phyloP scores from a whole-genome alignment of 1,284 basidiomycete species.

The Ustilago vetiveriae region DNA sequence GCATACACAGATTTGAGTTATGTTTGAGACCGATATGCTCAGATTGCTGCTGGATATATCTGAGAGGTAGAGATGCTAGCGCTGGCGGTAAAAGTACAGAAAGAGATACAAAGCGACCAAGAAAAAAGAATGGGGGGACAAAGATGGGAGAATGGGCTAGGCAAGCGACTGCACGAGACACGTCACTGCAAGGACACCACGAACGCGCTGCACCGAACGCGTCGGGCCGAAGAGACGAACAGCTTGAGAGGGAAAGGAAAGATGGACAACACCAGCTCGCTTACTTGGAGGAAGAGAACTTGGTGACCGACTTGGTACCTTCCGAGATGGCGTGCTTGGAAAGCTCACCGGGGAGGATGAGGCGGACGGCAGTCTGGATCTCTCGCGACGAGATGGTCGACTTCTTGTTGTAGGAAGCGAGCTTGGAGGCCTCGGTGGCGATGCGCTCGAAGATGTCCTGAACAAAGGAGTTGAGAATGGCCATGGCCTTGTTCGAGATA shows the following conservation, averaged over 20 bases:
- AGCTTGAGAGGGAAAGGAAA: not conserved
- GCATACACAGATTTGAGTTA: too few relatives aligned
- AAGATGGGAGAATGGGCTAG: conserved; percentile 6
- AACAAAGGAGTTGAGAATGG: conserved; percentile 68
- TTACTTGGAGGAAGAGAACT: conserved; percentile 70
- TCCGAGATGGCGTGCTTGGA: conserved; percentile 86
- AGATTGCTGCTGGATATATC: conserved; percentile 59
- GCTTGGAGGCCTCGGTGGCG: conserved; percentile 67
- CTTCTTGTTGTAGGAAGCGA: conserved; percentile 68
- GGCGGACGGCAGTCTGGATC: conserved; percentile 67
- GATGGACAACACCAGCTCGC: conserved; percentile 1
- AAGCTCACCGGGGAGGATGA: conserved; percentile 73
- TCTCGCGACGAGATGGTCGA: conserved; percentile 68
- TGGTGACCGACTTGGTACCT: conserved; percentile 76
- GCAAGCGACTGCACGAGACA: not conserved
- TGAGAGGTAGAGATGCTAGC: conserved; percentile 49
- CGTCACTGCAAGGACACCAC: conserved; percentile 26
- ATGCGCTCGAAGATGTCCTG: conserved; percentile 70
- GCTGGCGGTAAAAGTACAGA: conserved; percentile 58
- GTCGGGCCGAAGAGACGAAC: conserved; percentile 32
- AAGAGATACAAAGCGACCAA: conserved; percentile 52
- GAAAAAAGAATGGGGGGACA: conserved; percentile 12
- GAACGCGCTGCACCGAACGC: conserved; percentile 42
- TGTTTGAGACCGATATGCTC: conserved; percentile 51
- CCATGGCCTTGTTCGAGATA: conserved; percentile 70